A percentile compares a stretch with the other conserved stretches of the same genome.
Evolutionary conservation across 306 rosid species (phyloP).

Genomic region (Pueraria montana): DNA sequence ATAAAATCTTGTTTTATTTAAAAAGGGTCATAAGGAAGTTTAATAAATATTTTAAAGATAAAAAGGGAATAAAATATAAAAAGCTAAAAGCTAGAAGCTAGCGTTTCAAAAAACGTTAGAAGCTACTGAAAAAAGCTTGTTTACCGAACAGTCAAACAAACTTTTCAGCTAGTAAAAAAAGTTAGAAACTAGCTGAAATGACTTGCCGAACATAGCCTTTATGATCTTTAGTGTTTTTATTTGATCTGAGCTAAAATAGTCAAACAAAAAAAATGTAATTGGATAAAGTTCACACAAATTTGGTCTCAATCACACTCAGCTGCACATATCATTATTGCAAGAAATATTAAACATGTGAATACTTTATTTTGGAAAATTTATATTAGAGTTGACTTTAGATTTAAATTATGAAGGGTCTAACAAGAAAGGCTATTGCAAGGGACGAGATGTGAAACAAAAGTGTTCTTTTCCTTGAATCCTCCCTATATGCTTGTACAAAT

Average conservation of each 20-base stretch:
- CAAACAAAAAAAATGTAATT: slow-evolving; percentile 19
- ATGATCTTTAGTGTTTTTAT: neutral
- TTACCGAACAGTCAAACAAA: too few relatives aligned
- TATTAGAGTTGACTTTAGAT: slow-evolving; percentile 44
- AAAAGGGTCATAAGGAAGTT: too few relatives aligned
- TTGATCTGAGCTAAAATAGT: neutral
- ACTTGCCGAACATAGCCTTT: too few relatives aligned
- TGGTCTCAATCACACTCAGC: slow-evolving; percentile 12
- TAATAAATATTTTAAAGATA: too few relatives aligned
- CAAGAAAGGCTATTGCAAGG: slow-evolving; percentile 15
- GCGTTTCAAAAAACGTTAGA: too few relatives aligned
- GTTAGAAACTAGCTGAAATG: too few relatives aligned
- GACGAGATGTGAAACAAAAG: neutral
- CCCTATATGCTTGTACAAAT: neutral
- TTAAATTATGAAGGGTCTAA: neutral
- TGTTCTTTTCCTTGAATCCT: slow-evolving; percentile 4
- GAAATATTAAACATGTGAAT: slow-evolving; percentile 31
- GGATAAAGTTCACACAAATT: slow-evolving; percentile 1
- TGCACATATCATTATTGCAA: slow-evolving; percentile 32
- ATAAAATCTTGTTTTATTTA: too few relatives aligned
- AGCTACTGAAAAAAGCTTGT: too few relatives aligned
- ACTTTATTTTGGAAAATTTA: slow-evolving; percentile 10
- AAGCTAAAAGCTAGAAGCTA: too few relatives aligned
- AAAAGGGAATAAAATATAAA: too few relatives aligned
- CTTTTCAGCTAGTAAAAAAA: too few relatives aligned